phyloP scores from a whole-genome alignment of 768 basidiomycete genomes.

The Termitomyces sp. region DNA sequence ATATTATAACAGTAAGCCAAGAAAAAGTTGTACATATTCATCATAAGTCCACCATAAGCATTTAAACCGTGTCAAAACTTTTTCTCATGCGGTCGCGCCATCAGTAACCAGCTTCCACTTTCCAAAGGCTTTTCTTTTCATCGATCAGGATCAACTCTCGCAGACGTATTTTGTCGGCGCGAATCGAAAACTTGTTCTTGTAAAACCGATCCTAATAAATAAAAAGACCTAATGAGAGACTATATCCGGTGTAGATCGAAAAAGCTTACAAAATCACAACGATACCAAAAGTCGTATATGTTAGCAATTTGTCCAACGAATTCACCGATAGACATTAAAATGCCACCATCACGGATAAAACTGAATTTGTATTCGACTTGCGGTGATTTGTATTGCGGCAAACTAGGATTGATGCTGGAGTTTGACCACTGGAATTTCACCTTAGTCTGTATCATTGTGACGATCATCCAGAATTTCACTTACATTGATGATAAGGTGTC shows the following conservation, averaged over 20 bases:
- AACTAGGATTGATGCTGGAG: too few species aligned
- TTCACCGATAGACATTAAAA: background rate
- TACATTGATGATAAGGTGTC: background rate
- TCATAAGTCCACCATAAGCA: background rate
- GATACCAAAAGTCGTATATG: slow-evolving; percentile 5
- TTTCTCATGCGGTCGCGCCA: background rate
- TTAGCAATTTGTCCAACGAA: slow-evolving; percentile 5
- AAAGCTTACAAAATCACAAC: background rate
- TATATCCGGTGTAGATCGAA: too few species aligned
- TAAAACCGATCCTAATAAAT: background rate
- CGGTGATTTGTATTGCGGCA: background rate
- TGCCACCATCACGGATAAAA: background rate
- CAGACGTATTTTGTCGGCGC: background rate
- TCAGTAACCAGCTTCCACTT: background rate
- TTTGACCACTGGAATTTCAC: background rate
- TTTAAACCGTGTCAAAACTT: background rate
- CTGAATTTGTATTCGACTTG: slow-evolving; percentile 2
- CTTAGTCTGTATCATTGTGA: background rate
- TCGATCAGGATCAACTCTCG: slow-evolving; percentile 2
- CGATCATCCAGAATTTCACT: background rate
- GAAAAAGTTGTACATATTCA: background rate
- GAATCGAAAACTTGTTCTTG: background rate
- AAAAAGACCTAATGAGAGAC: background rate
- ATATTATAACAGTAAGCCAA: background rate
- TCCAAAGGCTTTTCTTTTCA: slow-evolving; percentile 1